Base-by-base conservation (phyloP, 176 grass and related monocot genomes). In the Avena eriantha region DNA sequence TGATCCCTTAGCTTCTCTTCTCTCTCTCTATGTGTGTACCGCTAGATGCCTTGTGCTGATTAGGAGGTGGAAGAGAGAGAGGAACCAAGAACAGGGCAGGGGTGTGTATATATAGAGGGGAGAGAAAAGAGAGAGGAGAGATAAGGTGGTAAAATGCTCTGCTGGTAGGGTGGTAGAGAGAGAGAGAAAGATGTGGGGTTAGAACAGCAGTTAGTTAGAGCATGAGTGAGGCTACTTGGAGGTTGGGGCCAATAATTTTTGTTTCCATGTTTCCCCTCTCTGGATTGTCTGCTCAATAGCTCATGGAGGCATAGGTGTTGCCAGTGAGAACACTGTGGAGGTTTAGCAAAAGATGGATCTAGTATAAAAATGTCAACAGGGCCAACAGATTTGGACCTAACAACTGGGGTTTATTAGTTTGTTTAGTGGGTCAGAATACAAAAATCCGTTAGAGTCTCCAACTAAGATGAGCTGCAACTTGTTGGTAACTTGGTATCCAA, bases 161-260 rank as follows among this genome's bases (percentile, higher is more conserved):
- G 73, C 73, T 76, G 71, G 7, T 86, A 80, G 77, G 59, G 89
- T 70, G 82, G 69, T 63, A 49, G 74, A 49, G 89, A 86, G 73
- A 87, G 39, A 41, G 7, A 7, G 80, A 78, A 17, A 7, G 26
- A 29, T 69, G 63, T 80, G 88, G 84, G 36, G 71, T 60, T 65
- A 83, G 70, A 68, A 88, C 43, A 87, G 39, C 76, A 87, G 89
- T 76, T 80, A 23, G 68, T 83, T 79, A 69, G 83, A 89, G 58
- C 81, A 84, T 84, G 67, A 87, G 85, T 80, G 89, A 70, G 85
- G 49, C 89, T 63, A 77, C 77, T 84, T 85, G 89, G 51, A 69
- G 70, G 82, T 77, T 85, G 77, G 60, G 77, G 86, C 77, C 82
- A 91, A 88, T 91, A 77, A 46, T 85, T 88, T 88, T 91, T 70